A percentile compares a stretch with the other conserved stretches of the same genome.
phyloP scores from a whole-genome alignment of 2,329 filamentous ascomycete species.

The Nemania sp. region DNA sequence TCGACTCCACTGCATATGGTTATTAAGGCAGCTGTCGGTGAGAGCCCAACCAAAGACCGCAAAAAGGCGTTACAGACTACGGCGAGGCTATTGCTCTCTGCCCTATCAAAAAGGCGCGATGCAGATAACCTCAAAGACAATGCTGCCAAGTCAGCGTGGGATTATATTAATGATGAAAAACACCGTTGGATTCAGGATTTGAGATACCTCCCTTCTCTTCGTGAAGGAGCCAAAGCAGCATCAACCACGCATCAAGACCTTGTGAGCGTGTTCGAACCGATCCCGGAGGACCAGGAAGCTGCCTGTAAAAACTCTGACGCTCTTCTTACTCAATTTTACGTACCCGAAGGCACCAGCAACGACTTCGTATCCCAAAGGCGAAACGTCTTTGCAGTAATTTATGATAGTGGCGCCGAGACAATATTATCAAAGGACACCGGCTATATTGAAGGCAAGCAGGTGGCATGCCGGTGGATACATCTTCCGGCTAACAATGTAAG shows the following conservation, averaged over 20 bases:
- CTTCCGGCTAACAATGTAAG: neutral
- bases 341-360: neutral
- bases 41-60: no score
- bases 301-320: neutral
- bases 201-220: neutral
- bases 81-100: no score
- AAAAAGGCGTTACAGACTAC: no score
- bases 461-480: neutral
- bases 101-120: no score
- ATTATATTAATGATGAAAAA: neutral
- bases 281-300: neutral
- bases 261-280: neutral
- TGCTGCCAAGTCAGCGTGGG: neutral
- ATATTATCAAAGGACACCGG: neutral
- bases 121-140: neutral
- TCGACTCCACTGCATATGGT: no score
- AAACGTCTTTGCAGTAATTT: neutral
- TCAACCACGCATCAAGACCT: no score
- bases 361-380: neutral
- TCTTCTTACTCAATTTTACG: neutral
- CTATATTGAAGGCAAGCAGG: neutral
- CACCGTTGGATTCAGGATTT: neutral
- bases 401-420: neutral
- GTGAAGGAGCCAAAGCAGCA: neutral
- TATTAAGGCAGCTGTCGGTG: no score